Conservation (phyloP, 257 asterid genomes). For the Ilex asprella region DNA sequence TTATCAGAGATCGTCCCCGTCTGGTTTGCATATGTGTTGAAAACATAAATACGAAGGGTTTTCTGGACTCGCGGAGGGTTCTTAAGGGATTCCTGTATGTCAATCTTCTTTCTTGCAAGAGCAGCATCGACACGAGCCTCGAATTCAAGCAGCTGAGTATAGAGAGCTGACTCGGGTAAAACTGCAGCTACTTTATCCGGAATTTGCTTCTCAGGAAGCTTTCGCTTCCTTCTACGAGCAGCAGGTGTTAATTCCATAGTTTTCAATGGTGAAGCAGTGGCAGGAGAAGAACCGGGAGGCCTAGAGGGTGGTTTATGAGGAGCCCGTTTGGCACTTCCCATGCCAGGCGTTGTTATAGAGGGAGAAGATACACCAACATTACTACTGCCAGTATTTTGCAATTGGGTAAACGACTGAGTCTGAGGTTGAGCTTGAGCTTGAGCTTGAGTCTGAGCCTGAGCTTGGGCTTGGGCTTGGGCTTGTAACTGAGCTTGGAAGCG, state of each 20-base stretch:
- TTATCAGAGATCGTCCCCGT: constrained; percentile 22
- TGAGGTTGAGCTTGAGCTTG: constrained; percentile 21
- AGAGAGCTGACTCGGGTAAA: constrained; percentile 81
- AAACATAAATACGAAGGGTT: constrained; percentile 32
- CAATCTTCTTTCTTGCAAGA: constrained; percentile 61
- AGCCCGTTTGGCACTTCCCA: constrained; percentile 42
- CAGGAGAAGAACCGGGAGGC: constrained; percentile 58
- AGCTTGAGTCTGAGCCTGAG: constrained; percentile 19
- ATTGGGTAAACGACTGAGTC: constrained; percentile 16
- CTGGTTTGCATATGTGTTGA: constrained; percentile 30
- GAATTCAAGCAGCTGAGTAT: constrained; percentile 58
- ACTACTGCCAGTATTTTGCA: constrained; percentile 24
- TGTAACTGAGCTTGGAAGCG: not conserved
- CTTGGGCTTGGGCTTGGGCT: constrained; percentile 16
- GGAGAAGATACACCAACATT: constrained; percentile 41
- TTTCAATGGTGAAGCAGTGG: constrained; percentile 68
- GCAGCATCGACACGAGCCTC: constrained; percentile 72
- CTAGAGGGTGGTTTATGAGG: constrained; percentile 66
- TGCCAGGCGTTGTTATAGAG: constrained; percentile 39
- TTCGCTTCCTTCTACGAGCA: constrained; percentile 58
- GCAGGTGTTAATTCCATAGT: constrained; percentile 93
- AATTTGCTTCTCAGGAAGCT: constrained; percentile 51
- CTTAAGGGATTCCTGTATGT: constrained; percentile 28
- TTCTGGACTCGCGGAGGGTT: constrained; percentile 27
- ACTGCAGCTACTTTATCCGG: constrained; percentile 55